Conservation (phyloP, 2,329 filamentous ascomycete species). For the Eutypella sp. region DNA sequence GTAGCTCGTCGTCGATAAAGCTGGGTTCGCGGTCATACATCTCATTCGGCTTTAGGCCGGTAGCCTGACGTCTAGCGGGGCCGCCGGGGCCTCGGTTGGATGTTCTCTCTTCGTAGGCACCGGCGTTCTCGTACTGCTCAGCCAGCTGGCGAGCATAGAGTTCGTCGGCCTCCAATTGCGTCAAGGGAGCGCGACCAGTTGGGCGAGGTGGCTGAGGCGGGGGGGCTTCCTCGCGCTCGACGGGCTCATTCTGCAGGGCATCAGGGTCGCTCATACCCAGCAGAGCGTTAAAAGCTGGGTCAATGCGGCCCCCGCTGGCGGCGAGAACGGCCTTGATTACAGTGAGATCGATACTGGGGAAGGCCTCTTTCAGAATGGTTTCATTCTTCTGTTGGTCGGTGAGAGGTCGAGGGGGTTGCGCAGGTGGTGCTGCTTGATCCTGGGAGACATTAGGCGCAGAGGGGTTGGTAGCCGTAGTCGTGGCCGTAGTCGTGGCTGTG, state of each 20-base stretch:
- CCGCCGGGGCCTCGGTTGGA: slow-evolving; percentile 35
- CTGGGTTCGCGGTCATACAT: slow-evolving; percentile 69
- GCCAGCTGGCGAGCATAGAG: slow-evolving; percentile 87
- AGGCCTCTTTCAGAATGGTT: slow-evolving; percentile 86
- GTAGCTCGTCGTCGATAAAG: slow-evolving; percentile 94
- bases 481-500: slow-evolving; percentile 22
- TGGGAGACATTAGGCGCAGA: slow-evolving; percentile 30
- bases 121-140: slow-evolving; percentile 73
- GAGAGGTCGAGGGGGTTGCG: slow-evolving; percentile 80
- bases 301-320: slow-evolving; percentile 81
- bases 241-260: slow-evolving; percentile 50
- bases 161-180: slow-evolving; percentile 86
- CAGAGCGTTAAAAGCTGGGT: slow-evolving; percentile 92
- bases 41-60: slow-evolving; percentile 51
- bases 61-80: slow-evolving; percentile 38
- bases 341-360: slow-evolving; percentile 72
- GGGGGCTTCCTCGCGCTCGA: slow-evolving; percentile 53
- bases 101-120: slow-evolving; percentile 53
- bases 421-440: slow-evolving; percentile 51
- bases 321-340: slow-evolving; percentile 84
- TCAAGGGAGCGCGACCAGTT: slow-evolving; percentile 55
- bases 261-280: slow-evolving; percentile 85
- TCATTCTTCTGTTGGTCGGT: slow-evolving; percentile 81
- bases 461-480: slow-evolving; percentile 31
- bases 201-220: slow-evolving; percentile 79